Percentiles rank a stretch among this genome's conserved stretches.
Evolutionary conservation across 2,329 filamentous ascomycete species (phyloP).

Genomic region (Macrophomina phaseolina): DNA sequence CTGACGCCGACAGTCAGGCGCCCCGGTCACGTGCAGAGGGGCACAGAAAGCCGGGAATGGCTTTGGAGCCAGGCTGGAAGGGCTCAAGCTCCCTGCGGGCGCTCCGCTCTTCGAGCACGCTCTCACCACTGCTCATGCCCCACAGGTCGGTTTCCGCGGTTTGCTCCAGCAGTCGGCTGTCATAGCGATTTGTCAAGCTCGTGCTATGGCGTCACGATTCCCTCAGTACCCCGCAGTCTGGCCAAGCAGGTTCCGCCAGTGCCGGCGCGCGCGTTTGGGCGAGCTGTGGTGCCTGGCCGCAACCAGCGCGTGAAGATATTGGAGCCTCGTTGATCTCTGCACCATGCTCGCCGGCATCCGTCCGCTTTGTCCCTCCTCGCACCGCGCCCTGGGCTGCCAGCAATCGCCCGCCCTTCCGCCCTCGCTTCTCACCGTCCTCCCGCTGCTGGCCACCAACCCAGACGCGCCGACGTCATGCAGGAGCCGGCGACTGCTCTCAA

Average conservation of each 20-base stretch:
- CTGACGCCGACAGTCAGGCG: background rate
- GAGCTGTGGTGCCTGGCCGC: slow-evolving; percentile 19
- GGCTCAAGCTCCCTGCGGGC: background rate
- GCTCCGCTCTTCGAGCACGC: background rate
- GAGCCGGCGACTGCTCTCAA: background rate
- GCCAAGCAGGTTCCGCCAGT: slow-evolving; percentile 4
- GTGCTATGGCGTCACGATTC: slow-evolving; percentile 22
- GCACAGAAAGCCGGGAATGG: background rate
- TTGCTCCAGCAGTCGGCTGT: background rate
- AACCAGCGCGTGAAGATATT: slow-evolving; percentile 7
- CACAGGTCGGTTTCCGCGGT: background rate
- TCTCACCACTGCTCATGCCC: background rate
- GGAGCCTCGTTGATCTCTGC: background rate
- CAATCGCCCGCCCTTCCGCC: background rate
- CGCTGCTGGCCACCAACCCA: background rate
- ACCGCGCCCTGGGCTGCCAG: background rate
- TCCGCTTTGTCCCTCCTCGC: background rate
- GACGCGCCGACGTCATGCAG: slow-evolving; percentile 7
- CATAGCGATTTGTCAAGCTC: slow-evolving; percentile 23
- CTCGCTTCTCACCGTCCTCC: background rate
- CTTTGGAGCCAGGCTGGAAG: background rate
- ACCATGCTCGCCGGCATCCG: background rate
- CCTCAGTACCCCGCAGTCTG: slow-evolving; percentile 25
- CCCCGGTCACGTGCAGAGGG: slow-evolving; percentile 1
- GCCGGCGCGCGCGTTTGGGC: background rate